Conservation (phyloP, 371 early-diverging fungal species). For the Mortierella sp. region DNA sequence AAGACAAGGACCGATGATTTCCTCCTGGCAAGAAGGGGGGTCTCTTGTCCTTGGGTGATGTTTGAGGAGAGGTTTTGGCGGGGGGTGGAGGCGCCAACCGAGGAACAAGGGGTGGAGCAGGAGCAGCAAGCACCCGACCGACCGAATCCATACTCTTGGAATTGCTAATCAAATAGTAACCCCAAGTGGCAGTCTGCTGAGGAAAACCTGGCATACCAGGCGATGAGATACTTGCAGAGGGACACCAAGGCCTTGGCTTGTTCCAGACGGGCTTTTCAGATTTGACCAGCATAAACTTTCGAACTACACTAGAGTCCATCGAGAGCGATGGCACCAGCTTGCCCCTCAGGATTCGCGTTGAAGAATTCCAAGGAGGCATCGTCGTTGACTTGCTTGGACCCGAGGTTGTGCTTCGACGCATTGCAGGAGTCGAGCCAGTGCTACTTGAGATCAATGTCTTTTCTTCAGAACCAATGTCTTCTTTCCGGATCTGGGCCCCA, state of each 20-base stretch:
- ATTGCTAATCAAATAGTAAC: constrained; percentile 32
- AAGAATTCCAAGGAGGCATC: constrained; percentile 22
- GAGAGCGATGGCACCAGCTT: constrained; percentile 31
- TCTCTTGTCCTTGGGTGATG: constrained; percentile 28
- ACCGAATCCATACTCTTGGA: constrained; percentile 18
- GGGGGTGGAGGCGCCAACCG: constrained; percentile 13
- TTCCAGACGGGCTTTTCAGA: constrained; percentile 27
- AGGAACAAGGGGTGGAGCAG: constrained; percentile 24
- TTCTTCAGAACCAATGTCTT: constrained; percentile 20
- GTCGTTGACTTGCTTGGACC: constrained; percentile 8
- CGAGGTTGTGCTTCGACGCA: constrained; percentile 18
- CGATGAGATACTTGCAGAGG: constrained; percentile 29
- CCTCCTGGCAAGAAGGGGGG: constrained; percentile 52
- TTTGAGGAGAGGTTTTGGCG: constrained; percentile 1
- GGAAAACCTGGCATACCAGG: constrained; percentile 52
- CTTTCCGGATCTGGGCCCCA: constrained; percentile 20
- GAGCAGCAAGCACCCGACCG: constrained; percentile 32
- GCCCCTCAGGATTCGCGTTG: constrained; percentile 34
- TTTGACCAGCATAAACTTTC: constrained; percentile 43
- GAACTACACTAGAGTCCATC: constrained; percentile 25
- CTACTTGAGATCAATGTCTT: constrained; percentile 27
- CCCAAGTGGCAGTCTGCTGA: constrained; percentile 39
- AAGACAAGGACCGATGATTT: constrained; percentile 27
- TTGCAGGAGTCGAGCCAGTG: constrained; percentile 12
- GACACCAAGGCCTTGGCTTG: constrained; percentile 48